A percentile compares a stretch with the other conserved stretches of the same genome.
These are phyloP conservation scores for Colletotrichum agaves DNA, from an alignment of 2,329 filamentous ascomycete species.

Conservation along the genomic window DNA sequence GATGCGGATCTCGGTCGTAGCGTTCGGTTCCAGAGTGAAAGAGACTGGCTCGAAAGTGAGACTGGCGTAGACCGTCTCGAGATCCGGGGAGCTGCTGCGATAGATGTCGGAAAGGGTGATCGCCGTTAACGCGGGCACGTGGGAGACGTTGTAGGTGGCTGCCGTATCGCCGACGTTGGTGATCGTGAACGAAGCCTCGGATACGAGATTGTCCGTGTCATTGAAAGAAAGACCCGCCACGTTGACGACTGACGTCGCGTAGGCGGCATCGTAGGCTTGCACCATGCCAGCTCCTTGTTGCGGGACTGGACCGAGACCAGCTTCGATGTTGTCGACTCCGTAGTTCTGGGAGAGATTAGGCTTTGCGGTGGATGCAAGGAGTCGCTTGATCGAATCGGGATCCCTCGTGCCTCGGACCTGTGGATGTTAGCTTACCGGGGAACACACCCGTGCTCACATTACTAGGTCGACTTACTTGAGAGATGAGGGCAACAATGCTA, in stretches of 20 bases:
- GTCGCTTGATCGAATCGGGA: constrained; percentile 58
- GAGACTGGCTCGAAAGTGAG: constrained; percentile 15
- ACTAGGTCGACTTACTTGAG: constrained; percentile 49
- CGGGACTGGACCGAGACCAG: constrained; percentile 58
- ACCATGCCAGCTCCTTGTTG: constrained; percentile 71
- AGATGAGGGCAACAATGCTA: constrained; percentile 64
- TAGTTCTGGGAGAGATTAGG: constrained; percentile 48
- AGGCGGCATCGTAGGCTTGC: constrained; percentile 68
- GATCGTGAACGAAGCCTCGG: constrained; percentile 62
- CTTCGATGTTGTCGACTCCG: background rate
- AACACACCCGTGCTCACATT: background rate
- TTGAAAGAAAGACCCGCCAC: constrained; percentile 70
- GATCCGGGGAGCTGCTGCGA: constrained; percentile 51
- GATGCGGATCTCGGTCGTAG: constrained; percentile 57
- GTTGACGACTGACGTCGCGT: constrained; percentile 62
- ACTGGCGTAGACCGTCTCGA: constrained; percentile 46
- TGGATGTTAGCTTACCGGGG: background rate
- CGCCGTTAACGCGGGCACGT: constrained; percentile 59
- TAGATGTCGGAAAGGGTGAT: constrained; percentile 51
- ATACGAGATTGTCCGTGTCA: constrained; percentile 67
- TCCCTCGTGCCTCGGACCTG: constrained; percentile 56
- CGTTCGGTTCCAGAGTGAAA: constrained; percentile 40
- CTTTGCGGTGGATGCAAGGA: constrained; percentile 62
- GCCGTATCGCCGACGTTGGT: constrained; percentile 61
- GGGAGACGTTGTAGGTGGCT: constrained; percentile 62